Base-by-base conservation (phyloP, 2,329 filamentous ascomycete species). In the Apiospora pterosperma region DNA sequence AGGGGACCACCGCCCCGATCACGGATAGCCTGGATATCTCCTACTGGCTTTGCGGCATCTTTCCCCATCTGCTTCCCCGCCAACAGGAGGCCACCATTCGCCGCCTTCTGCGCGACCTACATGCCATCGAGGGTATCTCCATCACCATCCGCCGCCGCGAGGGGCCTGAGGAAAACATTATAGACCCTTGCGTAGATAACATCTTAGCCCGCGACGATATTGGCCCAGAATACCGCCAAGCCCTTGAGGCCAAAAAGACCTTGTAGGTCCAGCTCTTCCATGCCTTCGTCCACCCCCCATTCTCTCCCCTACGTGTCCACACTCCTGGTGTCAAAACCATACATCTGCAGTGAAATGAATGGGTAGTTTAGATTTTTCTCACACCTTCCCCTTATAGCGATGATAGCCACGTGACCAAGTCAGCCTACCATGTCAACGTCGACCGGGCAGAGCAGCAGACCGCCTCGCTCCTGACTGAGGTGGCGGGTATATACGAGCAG, bases 1-100 rank as follows among this genome's bases (percentile, higher is more conserved):
- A 41, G 6, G 61, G 48, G 8, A 23, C 25, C n/a, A n/a, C 48
- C 4, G n/a, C 38, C 36, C 52, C 44, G 8, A 31, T 65, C 10
- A 60, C 63, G 16, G 48, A 65, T 23, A 65, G 63, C 38, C 60
- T 62, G 19, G 61, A 62, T 12, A 65, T 65, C 28, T 65, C 64
- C 5, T 61, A 61, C 25, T 65, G 64, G 64, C 39, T 65, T 8
- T 65, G 64, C 34, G 16, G 34, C 11, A 21, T 52, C 42, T 65
- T 48, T 11, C 61, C 64, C 4, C 23, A 21, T 4, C 34, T 65
- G 12, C 36, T 65, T 4, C 64, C 64, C 4, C 19, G 23, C 0
- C 25, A 25, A 2, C 61, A 63, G 10, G 25, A 61, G 36, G 12
- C 38, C 12, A 23, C 6, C 5, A 65, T 65, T 21, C 48, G 44